These are phyloP conservation scores for Bryum argenteum DNA, from an alignment of 225 moss, liverwort and hornwort species.

Conservation along the genomic window DNA sequence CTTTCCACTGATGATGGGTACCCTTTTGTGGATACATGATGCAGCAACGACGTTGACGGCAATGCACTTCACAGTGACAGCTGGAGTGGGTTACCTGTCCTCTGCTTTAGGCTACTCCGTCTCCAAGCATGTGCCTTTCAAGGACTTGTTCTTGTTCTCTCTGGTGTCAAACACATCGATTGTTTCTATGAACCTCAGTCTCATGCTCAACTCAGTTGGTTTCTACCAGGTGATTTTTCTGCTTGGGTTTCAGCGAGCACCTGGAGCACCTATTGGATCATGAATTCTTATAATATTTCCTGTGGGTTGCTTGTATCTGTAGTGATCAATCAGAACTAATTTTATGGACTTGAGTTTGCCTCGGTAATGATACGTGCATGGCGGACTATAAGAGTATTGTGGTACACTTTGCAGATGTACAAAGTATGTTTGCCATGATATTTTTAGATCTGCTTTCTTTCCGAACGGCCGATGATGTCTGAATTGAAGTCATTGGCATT, in stretches of 20 bases:
- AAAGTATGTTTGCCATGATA: background rate
- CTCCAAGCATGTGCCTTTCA: constrained; percentile 66
- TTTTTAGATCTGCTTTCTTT: background rate
- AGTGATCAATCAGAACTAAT: background rate
- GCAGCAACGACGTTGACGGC: constrained; percentile 75
- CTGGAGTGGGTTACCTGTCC: constrained; percentile 61
- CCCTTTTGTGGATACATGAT: constrained; percentile 21
- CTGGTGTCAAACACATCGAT: constrained; percentile 68
- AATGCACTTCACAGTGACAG: constrained; percentile 64
- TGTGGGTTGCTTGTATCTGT: background rate
- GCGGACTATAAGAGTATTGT: background rate
- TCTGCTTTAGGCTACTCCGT: constrained; percentile 56
- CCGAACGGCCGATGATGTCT: background rate
- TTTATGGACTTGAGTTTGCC: background rate
- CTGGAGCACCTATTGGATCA: background rate
- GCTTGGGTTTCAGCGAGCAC: constrained; percentile 10
- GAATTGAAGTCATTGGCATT: background rate
- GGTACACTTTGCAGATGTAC: constrained; percentile 1
- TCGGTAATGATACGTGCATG: background rate
- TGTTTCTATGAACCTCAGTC: constrained; percentile 75
- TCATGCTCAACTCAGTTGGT: constrained; percentile 76
- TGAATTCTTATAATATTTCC: background rate
- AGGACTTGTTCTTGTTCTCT: constrained; percentile 65
- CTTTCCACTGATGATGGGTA: too few species aligned
- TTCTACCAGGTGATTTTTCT: constrained; percentile 54